A percentile compares a stretch with the other conserved stretches of the same genome.
phyloP scores from a whole-genome alignment of 106 monocot species.

The Xerophyta viscosa region DNA sequence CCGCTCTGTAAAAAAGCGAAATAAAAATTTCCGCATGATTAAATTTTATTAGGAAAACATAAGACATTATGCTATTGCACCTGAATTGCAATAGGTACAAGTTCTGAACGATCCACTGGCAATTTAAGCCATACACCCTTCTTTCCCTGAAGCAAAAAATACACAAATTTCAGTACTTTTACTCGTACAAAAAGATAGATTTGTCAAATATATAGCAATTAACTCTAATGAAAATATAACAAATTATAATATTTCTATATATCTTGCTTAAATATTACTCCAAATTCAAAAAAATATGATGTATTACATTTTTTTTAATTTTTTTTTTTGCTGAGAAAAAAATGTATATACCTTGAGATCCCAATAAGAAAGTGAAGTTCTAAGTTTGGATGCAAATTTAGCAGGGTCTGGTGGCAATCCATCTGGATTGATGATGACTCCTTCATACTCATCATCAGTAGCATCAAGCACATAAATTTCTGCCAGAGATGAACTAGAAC shows the following conservation, averaged over 20 bases:
- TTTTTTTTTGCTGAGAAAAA: no score
- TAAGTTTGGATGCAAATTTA: constrained; percentile 39
- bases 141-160: constrained; percentile 69
- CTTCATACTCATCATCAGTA: constrained; percentile 78
- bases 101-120: constrained; percentile 56
- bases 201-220: no score
- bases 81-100: constrained; percentile 83
- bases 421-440: constrained; percentile 52
- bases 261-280: no score
- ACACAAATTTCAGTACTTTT: no score
- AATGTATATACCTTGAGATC: constrained; percentile 54
- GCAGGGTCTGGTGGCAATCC: constrained; percentile 39
- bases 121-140: constrained; percentile 92
- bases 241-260: no score
- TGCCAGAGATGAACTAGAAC: constrained; percentile 6
- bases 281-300: no score
- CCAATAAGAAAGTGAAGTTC: constrained; percentile 58
- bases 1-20: no score
- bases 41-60: neutral
- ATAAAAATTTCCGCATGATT: neutral
- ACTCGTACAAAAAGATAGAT: no score
- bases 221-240: no score
- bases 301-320: no score
- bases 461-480: constrained; percentile 45
- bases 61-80: constrained; percentile 2